These are phyloP conservation scores for Jacaranda mimosifolia DNA, from an alignment of 257 asterid genomes.

Conservation along the genomic window DNA sequence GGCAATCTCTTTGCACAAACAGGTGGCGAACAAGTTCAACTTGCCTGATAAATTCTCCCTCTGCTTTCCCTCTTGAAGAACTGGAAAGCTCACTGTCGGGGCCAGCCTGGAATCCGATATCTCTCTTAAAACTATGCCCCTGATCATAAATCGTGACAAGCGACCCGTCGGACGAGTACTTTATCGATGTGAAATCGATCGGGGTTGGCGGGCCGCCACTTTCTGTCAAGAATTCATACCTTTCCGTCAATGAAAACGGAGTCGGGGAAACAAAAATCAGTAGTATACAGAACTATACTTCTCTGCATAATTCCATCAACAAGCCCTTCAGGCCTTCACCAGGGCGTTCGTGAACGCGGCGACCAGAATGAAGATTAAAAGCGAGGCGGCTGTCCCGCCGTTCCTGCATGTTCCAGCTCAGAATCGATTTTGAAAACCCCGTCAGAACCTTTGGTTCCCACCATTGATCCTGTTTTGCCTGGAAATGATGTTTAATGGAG, in stretches of 20 bases:
- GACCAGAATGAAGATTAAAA: slow-evolving; percentile 40
- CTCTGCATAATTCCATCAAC: slow-evolving; percentile 52
- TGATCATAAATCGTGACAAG: slow-evolving; percentile 40
- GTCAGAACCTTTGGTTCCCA: slow-evolving; percentile 52
- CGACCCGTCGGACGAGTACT: slow-evolving; percentile 58
- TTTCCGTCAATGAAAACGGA: slow-evolving; percentile 47
- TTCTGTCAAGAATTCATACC: slow-evolving; percentile 43
- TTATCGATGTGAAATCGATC: slow-evolving; percentile 52
- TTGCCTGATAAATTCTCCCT: slow-evolving; percentile 43
- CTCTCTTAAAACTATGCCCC: slow-evolving; percentile 36
- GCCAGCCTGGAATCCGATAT: not conserved
- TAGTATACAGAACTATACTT: slow-evolving; percentile 50
- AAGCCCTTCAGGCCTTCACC: slow-evolving; percentile 45
- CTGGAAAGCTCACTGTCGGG: slow-evolving; percentile 21
- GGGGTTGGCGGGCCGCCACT: slow-evolving; percentile 43
- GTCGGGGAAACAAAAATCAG: slow-evolving; percentile 71
- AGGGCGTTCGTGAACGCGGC: slow-evolving; percentile 56
- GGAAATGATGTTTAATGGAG: slow-evolving; percentile 48
- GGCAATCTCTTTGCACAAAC: slow-evolving; percentile 42
- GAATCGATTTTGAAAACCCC: slow-evolving; percentile 38
- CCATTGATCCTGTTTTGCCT: slow-evolving; percentile 55
- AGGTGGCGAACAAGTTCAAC: slow-evolving; percentile 30
- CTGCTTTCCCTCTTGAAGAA: slow-evolving; percentile 42
- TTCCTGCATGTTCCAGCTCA: slow-evolving; percentile 58
- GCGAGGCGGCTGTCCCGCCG: slow-evolving; percentile 54